Evolutionary conservation across 345 rosid genomes (phyloP), one percentile per base, ranked within the genome.

Genomic region (Eutrema japonicum): DNA sequence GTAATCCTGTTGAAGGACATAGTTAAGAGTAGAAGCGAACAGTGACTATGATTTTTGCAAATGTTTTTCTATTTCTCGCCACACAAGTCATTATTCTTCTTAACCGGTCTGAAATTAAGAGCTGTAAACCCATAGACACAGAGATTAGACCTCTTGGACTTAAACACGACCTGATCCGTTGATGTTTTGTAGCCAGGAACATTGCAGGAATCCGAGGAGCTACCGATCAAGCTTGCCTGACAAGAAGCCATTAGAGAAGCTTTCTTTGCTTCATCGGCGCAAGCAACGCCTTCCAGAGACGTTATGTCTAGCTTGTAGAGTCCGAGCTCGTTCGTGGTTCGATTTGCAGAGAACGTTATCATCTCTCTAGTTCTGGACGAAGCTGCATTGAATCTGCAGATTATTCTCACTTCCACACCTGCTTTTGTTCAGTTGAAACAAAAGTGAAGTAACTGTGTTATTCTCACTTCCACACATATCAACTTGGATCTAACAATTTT

Each of bases 351-450:
- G 82, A 96, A 86, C 7, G 82, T 60, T 57, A 96, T 76, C 80
- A 78, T 83, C 73, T 92, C 98, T 12, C 61, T 85, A n/a, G 92
- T 84, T 71, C 66, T 87, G 1, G 90, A 84, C 0, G 86, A 75
- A 50, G 80, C 70, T n/a, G 96, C 90, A 65, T 74, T 84, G 82
- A 92, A 85, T 75, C 82, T 86, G 86, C 98, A 96, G 63, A 85
- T 84, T 79, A 96, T 54, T 70, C 81, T 87, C 54, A 96, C 99
- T 76, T 91, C 92, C 35, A 86, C 98, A 54, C 89, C 99, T 95
- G 85, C 40, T 42, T 57, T 46, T 2, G 59, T 72, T 66, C 12
- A 38, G 16, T 40, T 13, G 22, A 29, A 35, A 18, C 59, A 46
- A 56, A 64, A 3, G 10, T 45, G 49, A 51, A 16, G 16, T 16